Conservation (phyloP, 345 rosid genomes). For the Psidium friedrichsthalianum region DNA sequence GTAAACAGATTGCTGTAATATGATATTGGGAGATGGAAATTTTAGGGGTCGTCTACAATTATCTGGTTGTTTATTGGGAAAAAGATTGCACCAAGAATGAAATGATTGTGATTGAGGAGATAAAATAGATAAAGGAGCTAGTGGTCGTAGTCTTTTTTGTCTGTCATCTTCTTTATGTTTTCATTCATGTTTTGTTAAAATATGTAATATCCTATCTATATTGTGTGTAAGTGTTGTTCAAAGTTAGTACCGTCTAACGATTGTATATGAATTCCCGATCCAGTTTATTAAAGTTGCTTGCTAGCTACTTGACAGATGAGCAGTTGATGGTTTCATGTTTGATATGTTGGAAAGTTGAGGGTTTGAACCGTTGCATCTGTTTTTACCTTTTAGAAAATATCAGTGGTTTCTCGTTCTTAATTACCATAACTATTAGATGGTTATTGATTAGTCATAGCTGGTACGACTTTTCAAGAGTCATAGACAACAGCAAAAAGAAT, state of each 20-base stretch:
- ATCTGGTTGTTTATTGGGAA: not conserved
- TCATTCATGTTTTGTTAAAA: not conserved
- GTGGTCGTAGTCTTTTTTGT: not conserved
- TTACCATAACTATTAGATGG: not conserved
- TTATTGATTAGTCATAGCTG: not conserved
- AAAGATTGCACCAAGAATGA: not conserved
- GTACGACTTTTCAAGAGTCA: not conserved
- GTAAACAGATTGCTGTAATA: not conserved
- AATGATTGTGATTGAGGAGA: not conserved
- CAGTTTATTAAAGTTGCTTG: not conserved
- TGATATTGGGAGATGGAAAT: not conserved
- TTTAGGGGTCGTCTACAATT: not conserved
- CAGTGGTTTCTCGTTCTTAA: not conserved
- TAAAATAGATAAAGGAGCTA: not conserved
- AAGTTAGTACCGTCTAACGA: not conserved
- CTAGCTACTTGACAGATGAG: not conserved
- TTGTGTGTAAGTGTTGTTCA: not conserved
- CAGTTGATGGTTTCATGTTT: not conserved
- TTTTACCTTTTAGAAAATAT: not conserved
- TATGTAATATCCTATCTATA: not conserved
- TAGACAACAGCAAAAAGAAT: not conserved
- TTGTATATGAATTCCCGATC: not conserved
- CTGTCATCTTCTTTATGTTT: not conserved
- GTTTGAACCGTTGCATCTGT: not conserved
- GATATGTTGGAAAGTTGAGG: not conserved